Base-by-base conservation (phyloP, 225 moss, liverwort and hornwort species). In the Lunularia cruciata region DNA sequence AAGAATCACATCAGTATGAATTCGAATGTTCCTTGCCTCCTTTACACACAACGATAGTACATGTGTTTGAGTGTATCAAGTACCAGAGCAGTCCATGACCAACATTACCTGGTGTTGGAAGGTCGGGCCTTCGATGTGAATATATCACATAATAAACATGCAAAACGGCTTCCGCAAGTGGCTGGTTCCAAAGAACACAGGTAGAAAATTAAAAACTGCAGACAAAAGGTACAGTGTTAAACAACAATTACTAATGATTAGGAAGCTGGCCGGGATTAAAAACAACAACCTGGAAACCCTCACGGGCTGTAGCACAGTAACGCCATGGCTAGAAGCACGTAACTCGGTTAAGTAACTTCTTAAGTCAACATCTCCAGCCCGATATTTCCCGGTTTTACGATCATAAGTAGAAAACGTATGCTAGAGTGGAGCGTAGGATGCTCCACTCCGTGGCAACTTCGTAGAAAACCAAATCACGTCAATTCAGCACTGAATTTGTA, bases 181-280 rank as follows among this genome's bases (percentile, higher is more conserved):
- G 69, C 77, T 25, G 98, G 98, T 12, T 86, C 87, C 47, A 98
- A 83, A n/a, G 98, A 89, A 61, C 98, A 98, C 8, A 98, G 43
- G 62, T 87, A 91, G 77, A 98, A 98, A 13, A 98, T 76, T 23
- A 98, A 76, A 31, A 98, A 98, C 71, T 98, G 83, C 70, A 75
- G 25, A 42, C 5, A 1, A 13, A 46, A 16, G 11, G 39, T 61
- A 40, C 35, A 39, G 20, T n/a, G 37, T 13, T 4, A 40, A 8
- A 14, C 20, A 26, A 14, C 39, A 3, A 23, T 2, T 22, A 5
- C 1, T 16, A 31, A n/a, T 8, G n/a, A n/a, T n/a, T n/a, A n/a
- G n/a, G n/a, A n/a, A n/a, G n/a, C n/a, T n/a, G n/a, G n/a, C n/a
- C n/a, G n/a, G n/a, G n/a, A n/a, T n/a, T n/a, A n/a, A n/a, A n/a